Evolutionary conservation across 2,329 filamentous ascomycete genomes (phyloP).

Genomic region (Gnomoniopsis sp.): DNA sequence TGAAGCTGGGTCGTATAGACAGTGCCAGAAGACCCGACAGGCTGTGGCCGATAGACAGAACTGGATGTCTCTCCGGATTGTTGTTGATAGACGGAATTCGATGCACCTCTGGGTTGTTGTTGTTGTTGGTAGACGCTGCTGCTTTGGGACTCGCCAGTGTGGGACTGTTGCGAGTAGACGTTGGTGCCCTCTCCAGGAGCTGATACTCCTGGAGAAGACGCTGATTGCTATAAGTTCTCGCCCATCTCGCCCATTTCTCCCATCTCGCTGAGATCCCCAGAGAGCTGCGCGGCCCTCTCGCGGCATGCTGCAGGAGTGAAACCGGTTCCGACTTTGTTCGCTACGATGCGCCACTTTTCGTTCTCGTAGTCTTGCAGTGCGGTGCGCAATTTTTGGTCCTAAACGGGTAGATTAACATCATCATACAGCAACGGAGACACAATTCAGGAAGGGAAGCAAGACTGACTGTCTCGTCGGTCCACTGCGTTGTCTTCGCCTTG

Average conservation of each 20-base stretch:
- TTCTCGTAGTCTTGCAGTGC: conserved; percentile 83
- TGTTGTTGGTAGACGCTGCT: conserved; percentile 14
- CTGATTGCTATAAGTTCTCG: conserved; percentile 53
- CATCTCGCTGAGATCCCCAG: conserved; percentile 32
- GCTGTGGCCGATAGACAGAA: conserved; percentile 6
- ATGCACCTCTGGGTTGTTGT: conserved; percentile 10
- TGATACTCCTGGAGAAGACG: conserved; percentile 47
- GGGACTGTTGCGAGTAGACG: conserved; percentile 34
- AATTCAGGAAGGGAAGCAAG: conserved; percentile 16
- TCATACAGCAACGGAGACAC: background rate
- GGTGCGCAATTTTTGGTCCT: conserved; percentile 75
- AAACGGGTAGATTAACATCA: conserved; percentile 13
- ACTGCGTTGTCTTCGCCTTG: conserved; percentile 88
- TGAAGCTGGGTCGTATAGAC: conserved; percentile 29
- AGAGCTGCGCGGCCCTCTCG: conserved; percentile 69
- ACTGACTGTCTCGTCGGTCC: conserved; percentile 89
- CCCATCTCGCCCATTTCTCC: conserved; percentile 26
- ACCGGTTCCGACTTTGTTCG: conserved; percentile 84
- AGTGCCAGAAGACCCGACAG: conserved; percentile 22
- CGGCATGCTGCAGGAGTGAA: conserved; percentile 85
- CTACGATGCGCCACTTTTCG: conserved; percentile 90
- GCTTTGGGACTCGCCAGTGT: conserved; percentile 20
- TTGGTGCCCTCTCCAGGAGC: conserved; percentile 45
- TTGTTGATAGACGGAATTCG: conserved; percentile 33
- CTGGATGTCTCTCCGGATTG: conserved; percentile 26